Base-by-base conservation (phyloP, 495 filamentous ascomycete species). In the Penicillium maclennaniae region DNA sequence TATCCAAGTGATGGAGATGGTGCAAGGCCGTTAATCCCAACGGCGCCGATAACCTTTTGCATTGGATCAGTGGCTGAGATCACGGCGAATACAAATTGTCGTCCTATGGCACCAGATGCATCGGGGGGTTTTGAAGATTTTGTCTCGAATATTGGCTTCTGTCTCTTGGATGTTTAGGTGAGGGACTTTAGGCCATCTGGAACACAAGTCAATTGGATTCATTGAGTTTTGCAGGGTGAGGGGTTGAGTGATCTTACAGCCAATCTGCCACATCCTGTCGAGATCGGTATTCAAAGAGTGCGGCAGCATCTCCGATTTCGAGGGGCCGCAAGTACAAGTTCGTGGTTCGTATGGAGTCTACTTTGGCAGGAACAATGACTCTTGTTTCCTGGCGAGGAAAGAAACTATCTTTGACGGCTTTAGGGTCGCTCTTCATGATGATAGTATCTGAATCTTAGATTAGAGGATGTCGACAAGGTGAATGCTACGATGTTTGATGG, bases 1-100 rank as follows among this genome's bases (percentile, higher is more conserved):
- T 65, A 67, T 34, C 66, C 66, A 17, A 67, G 44, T 0, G 63
- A 67, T 4, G 66, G 66, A 0, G 61, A 54, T 4, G 66, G 66
- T 8, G 41, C 36, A 16, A 69, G 57, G 15, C 59, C 23, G 45
- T 69, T 69, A 0, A 69, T 45, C 1, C 59, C 55, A 12, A 62
- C 53, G 5, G 31, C 44, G 7, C 66, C 63, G 20, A 69, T 58
- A 6, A 65, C 54, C 17, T 34, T 58, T 41, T 56, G 41, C 0
- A 15, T 16, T 26, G 61, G 53, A 28, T 67, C 63, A 25, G 55
- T 46, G 12, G 26, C 47, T 10, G 21, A 45, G 16, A 55, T 53
- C 1, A 67, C 48, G 1, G 51, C 55, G 31, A 69, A 69, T 28
- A 31, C 36, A 31, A 69, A 69, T 4, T 48, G 55, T 26, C 61